Percentiles rank a stretch among this genome's conserved stretches.
Evolutionary conservation across 2,329 filamentous ascomycete genomes (phyloP).

Genomic region (Diaporthe sp.): DNA sequence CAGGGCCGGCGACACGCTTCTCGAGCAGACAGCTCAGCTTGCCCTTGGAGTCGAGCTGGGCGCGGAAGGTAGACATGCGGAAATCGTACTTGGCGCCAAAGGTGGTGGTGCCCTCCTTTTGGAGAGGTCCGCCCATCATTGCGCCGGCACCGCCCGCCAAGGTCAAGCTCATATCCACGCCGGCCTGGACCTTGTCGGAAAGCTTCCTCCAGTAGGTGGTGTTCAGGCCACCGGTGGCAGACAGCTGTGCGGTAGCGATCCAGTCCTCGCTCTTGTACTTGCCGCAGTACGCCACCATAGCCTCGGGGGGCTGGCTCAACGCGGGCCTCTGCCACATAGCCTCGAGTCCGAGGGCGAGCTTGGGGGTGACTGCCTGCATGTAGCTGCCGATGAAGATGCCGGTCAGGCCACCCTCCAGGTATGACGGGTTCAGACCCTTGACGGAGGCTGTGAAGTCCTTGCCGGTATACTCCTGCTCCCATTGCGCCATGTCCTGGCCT

Average conservation of each 20-base stretch:
- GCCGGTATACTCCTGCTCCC: conserved; percentile 96
- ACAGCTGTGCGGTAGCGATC: conserved; percentile 91
- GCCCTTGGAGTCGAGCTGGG: conserved; percentile 94
- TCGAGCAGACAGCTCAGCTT: conserved; percentile 94
- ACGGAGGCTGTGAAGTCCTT: conserved; percentile 92
- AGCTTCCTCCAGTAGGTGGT: conserved; percentile 94
- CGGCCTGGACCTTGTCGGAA: conserved; percentile 95
- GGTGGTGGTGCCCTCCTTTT: conserved; percentile 90
- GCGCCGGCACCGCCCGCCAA: conserved; percentile 75
- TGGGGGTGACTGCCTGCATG: conserved; percentile 91
- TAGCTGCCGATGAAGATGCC: conserved; percentile 97
- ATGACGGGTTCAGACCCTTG: conserved; percentile 96
- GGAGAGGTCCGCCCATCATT: conserved; percentile 80
- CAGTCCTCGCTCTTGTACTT: conserved; percentile 94
- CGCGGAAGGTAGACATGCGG: conserved; percentile 93
- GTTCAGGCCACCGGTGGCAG: conserved; percentile 88
- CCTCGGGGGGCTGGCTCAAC: conserved; percentile 88
- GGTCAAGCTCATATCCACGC: conserved; percentile 92
- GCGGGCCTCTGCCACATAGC: conserved; percentile 92
- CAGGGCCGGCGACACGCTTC: conserved; percentile 93
- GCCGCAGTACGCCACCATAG: conserved; percentile 88
- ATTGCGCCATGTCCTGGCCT: conserved; percentile 87
- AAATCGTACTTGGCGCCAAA: conserved; percentile 99
- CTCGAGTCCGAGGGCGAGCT: conserved; percentile 89
- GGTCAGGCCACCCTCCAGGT: conserved; percentile 90